Evolutionary conservation across 106 monocot genomes (phyloP).

Genomic region (Iris macrosiphon): DNA sequence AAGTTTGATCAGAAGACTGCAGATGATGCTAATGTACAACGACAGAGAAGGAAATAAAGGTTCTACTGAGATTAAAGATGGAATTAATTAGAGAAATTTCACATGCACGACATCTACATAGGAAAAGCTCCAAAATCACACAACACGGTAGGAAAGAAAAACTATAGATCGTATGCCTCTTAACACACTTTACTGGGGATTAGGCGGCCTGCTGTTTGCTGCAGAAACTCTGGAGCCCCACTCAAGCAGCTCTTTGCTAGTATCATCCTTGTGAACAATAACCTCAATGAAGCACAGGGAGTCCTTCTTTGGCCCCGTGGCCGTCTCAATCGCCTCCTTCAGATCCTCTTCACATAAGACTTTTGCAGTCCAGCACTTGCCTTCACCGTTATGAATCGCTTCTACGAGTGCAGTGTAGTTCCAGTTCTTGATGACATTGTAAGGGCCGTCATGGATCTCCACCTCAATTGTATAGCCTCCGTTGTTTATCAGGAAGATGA

Average conservation of each 20-base stretch:
- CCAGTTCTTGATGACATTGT: constrained; percentile 21
- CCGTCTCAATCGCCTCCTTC: constrained; percentile 2
- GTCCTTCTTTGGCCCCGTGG: constrained; percentile 14
- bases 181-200: constrained; percentile 29
- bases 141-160: too few species aligned
- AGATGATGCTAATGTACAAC: too few species aligned
- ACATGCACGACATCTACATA: too few species aligned
- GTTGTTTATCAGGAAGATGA: constrained; percentile 25
- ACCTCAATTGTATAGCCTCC: constrained; percentile 24
- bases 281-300: constrained; percentile 22
- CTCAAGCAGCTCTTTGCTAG: constrained; percentile 18
- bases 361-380: constrained; percentile 20
- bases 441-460: constrained; percentile 19
- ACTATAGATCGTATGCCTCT: too few species aligned
- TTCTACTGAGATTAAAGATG: too few species aligned
- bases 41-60: too few species aligned
- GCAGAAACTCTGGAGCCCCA: constrained; percentile 20
- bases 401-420: constrained; percentile 14
- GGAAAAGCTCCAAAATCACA: too few species aligned
- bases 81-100: too few species aligned
- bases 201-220: constrained; percentile 19
- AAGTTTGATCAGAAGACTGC: too few species aligned
- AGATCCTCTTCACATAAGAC: constrained; percentile 14
- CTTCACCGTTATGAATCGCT: constrained; percentile 17
- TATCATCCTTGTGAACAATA: constrained; percentile 19